These are phyloP conservation scores for Geranomyces variabilis DNA, from an alignment of 192 early-diverging fungal genomes.

Conservation along the genomic window DNA sequence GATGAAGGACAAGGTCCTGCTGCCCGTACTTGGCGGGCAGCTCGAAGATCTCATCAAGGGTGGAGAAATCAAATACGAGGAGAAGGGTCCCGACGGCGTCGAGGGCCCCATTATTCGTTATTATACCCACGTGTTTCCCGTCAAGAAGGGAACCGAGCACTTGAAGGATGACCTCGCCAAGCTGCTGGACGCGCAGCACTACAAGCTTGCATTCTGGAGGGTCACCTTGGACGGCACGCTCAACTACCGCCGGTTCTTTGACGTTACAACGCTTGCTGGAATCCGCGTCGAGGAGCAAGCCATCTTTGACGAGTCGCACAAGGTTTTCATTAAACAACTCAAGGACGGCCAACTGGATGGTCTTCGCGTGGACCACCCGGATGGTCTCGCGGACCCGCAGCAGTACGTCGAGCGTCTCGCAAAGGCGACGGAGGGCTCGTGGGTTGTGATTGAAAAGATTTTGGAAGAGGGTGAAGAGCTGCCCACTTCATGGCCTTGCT, in stretches of 20 bases:
- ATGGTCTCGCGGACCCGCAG: constrained; percentile 33
- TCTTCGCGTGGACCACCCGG: constrained; percentile 35
- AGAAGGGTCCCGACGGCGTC: constrained; percentile 14
- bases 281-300: constrained; percentile 31
- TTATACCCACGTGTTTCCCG: constrained; percentile 32
- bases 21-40: constrained; percentile 28
- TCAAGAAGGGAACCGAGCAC: constrained; percentile 27
- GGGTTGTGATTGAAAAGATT: constrained; percentile 41
- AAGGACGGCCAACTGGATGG: constrained; percentile 24
- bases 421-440: constrained; percentile 28
- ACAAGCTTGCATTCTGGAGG: constrained; percentile 32
- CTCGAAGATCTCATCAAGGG: constrained; percentile 21
- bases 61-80: constrained; percentile 24
- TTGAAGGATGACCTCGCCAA: constrained; percentile 23
- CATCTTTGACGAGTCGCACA: constrained; percentile 27
- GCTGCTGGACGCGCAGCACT: constrained; percentile 30
- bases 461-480: constrained; percentile 37
- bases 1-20: constrained; percentile 23
- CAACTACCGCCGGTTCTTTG: constrained; percentile 40
- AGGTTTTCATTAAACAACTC: constrained; percentile 21
- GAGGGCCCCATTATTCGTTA: constrained; percentile 26
- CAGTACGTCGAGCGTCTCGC: constrained; percentile 30
- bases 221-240: constrained; percentile 23
- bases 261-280: constrained; percentile 34
- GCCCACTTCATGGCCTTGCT: constrained; percentile 20